A percentile compares a stretch with the other conserved stretches of the same genome.
Evolutionary conservation across 78 protist species (phyloP).

Genomic region (Chrysochromulina tobinii): DNA sequence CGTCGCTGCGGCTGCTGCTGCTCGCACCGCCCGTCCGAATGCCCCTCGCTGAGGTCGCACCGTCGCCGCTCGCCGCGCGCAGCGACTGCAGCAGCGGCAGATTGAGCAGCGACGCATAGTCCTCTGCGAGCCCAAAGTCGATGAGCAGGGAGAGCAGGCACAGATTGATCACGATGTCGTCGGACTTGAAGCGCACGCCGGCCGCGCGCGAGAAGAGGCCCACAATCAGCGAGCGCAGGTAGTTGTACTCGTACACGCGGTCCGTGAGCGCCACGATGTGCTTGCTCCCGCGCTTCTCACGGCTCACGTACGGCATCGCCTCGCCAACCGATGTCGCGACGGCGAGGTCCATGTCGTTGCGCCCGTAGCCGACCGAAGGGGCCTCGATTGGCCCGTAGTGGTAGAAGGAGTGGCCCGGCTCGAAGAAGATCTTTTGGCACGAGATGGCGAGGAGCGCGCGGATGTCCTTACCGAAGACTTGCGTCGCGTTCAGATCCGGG

Average conservation of each 20-base stretch:
- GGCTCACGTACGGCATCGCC: neutral
- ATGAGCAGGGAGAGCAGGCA: neutral
- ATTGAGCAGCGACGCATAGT: conserved; percentile 13
- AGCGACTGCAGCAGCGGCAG: neutral
- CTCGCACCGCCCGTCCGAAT: neutral
- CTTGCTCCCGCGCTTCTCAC: neutral
- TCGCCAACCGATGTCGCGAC: neutral
- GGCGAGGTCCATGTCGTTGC: neutral
- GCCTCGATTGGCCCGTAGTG: neutral
- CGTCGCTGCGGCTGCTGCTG: too few species aligned
- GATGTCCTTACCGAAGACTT: conserved; percentile 21
- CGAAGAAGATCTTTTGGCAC: conserved; percentile 27
- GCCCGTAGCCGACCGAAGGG: neutral
- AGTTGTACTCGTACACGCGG: conserved; percentile 16
- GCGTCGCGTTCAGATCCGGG: conserved; percentile 23
- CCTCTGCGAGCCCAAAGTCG: neutral
- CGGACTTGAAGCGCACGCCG: neutral
- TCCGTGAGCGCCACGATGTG: neutral
- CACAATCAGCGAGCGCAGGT: neutral
- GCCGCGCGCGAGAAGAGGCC: neutral
- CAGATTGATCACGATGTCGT: conserved; percentile 3
- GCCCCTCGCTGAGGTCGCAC: neutral
- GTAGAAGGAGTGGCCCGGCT: neutral
- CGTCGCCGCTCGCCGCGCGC: neutral
- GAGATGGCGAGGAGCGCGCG: conserved; percentile 26